A percentile compares a stretch with the other conserved stretches of the same genome.
phyloP scores from a whole-genome alignment of 2,329 filamentous ascomycete genomes.

The Fusarium humuli region DNA sequence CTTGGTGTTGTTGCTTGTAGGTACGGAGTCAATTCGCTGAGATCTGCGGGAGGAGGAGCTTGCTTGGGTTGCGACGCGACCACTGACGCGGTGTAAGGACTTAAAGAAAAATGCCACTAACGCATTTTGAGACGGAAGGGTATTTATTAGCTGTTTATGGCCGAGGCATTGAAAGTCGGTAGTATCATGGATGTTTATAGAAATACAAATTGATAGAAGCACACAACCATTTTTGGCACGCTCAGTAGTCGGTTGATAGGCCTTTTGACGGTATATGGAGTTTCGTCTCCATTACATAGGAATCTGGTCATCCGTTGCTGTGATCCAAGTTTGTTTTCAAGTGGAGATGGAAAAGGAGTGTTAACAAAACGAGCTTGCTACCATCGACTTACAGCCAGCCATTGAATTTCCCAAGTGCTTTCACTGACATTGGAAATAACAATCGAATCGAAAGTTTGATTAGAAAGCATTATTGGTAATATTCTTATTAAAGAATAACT shows the following conservation, averaged over 20 bases:
- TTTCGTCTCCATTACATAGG: background rate
- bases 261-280: too few relatives aligned
- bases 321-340: background rate
- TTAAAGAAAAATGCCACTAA: conserved; percentile 22
- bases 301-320: background rate
- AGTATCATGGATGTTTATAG: background rate
- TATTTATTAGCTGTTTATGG: background rate
- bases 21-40: conserved; percentile 25
- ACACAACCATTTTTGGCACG: background rate
- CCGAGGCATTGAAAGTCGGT: background rate
- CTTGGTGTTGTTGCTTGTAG: conserved; percentile 25
- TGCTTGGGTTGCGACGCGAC: conserved; percentile 44
- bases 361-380: background rate
- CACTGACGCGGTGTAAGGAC: conserved; percentile 6
- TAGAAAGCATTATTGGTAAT: background rate
- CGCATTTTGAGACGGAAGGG: background rate
- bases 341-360: conserved; percentile 1
- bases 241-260: background rate
- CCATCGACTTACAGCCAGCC: background rate
- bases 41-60: conserved; percentile 26
- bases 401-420: background rate
- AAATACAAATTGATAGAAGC: background rate
- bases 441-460: background rate
- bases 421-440: background rate
- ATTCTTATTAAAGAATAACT: background rate